Evolutionary conservation across 176 grass and related monocot genomes (phyloP), one percentile per base, ranked within the genome.

Genomic region (Phoenix roebelenii): DNA sequence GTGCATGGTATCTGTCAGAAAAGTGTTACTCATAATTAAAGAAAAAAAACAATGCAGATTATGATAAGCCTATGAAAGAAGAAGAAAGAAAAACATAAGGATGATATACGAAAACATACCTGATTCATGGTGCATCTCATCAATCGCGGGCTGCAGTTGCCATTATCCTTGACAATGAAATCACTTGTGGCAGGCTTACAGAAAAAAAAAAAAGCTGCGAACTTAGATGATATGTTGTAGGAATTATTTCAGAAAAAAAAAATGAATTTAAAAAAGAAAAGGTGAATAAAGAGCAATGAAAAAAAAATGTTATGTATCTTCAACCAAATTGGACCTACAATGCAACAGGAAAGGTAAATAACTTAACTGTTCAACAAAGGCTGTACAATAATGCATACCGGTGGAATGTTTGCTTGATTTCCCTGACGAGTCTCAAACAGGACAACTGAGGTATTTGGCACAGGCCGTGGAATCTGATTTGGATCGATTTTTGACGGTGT

Each of bases 121-220:
- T 95, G 89, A 85, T 88, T 89, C 18, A 88, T 63, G 50, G 85
- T 89, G 72, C 72, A 95, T 52, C 89, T 72, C 89, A 95, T 89
- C 71, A 95, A 54, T 64, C 89, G 84, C 20, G 89, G 89, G 52
- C 89, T 95, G 61, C 75, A 89, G 69, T 95, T 95, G 61, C 89
- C 89, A 63, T 76, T 82, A 75, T 95, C 89, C 69, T 79, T 95
- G 68, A 89, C 89, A 57, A 95, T 62, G 77, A 89, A 95, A 32
- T 89, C 82, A 52, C 78, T 88, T 22, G 81, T 82, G 50, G 85
- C 75, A 83, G 85, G 81, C 85, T 95, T 77, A 25, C 54, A 66
- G 70, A 22, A 15, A 77, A 69, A 25, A 15, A 77, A 65, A 44
- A 12, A 44, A 12, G 35, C 12, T 44, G 35, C 7, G 12, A 60